Evolutionary conservation across 2,329 filamentous ascomycete genomes (phyloP), one percentile per base, ranked within the genome.

Genomic region (Trichoderma hamatum): DNA sequence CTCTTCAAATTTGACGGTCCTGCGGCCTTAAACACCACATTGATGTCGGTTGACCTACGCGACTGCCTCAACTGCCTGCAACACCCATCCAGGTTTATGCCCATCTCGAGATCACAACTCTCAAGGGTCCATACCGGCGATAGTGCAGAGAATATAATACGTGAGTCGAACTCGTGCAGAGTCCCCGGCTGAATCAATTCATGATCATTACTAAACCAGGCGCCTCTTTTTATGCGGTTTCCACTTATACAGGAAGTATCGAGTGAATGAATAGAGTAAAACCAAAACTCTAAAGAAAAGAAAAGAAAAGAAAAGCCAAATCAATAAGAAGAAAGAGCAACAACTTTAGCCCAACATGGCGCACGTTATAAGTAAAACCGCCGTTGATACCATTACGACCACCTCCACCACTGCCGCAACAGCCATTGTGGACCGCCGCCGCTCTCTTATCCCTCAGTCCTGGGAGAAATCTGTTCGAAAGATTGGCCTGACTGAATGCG

Each of bases 401-500:
- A 26, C 63, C 26, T 67, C 63, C 28, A 9, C 54, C 11, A 21
- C 21, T 51, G 6, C 16, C n/a, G 69, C 39, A 21, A 43, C 21
- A 26, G 21, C 21, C n/a, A 68, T 65, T 32, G 55, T 65, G 54
- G 55, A 67, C 43, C 64, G 26, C 28, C 65, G 51, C 34, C 80
- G 79, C 67, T 86, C 86, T 67, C 84, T 88, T 67, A 79, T 87
- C 58, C 86, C 86, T n/a, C 74, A 81, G 59, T 78, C 78, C 34
- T 88, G 82, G 84, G 83, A 84, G 70, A 82, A 84, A 72, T 80
- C 82, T 63, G 85, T 93, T 74, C 90, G 92, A 71, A 78, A 86
- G 70, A 82, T 94, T 72, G 82, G 83, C 71, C 85, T 90, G 75
- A 82, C 85, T 69, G 91, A 94, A 80, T 91, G 88, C 82, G 89